Evolutionary conservation across 805 yeast genomes (phyloP).

Genomic region (Pichia sporocuriosa): DNA sequence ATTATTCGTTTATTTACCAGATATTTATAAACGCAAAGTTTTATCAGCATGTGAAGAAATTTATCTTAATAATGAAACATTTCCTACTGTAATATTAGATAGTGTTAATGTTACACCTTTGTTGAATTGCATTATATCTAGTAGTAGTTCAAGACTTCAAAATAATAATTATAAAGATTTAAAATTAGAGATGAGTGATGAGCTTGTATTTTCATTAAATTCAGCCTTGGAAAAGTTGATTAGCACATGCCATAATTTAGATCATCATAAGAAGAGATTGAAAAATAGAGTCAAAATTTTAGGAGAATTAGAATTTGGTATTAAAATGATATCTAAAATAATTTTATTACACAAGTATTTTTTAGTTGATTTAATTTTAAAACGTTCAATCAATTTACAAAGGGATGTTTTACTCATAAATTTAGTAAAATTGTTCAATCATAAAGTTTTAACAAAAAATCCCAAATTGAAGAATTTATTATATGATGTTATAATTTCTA

Average conservation of each 20-base stretch:
- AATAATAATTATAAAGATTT: neutral
- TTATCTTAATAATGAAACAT: conserved; percentile 35
- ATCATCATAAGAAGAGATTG: conserved; percentile 16
- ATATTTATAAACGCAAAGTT: conserved; percentile 27
- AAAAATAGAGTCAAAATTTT: conserved; percentile 6
- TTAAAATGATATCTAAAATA: conserved; percentile 46
- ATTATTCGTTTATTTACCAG: conserved; percentile 34
- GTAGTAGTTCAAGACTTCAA: conserved; percentile 37
- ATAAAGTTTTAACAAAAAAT: conserved; percentile 36
- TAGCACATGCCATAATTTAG: conserved; percentile 24
- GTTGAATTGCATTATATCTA: conserved; percentile 40
- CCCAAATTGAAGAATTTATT: conserved; percentile 49
- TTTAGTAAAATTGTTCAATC: conserved; percentile 39
- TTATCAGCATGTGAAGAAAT: conserved; percentile 35
- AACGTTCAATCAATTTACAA: conserved; percentile 33
- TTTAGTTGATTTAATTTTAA: conserved; percentile 39
- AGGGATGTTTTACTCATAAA: conserved; percentile 42
- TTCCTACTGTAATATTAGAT: conserved; percentile 27
- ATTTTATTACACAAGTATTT: conserved; percentile 51
- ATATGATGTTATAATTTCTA: conserved; percentile 51
- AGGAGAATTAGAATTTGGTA: conserved; percentile 26
- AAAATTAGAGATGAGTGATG: conserved; percentile 27
- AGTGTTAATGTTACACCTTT: conserved; percentile 31
- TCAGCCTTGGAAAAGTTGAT: conserved; percentile 34
- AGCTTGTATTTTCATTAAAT: conserved; percentile 36